A percentile compares a stretch with the other conserved stretches of the same genome.
phyloP scores from a whole-genome alignment of 2,329 filamentous ascomycete genomes.

The Beauveria medogensis region DNA sequence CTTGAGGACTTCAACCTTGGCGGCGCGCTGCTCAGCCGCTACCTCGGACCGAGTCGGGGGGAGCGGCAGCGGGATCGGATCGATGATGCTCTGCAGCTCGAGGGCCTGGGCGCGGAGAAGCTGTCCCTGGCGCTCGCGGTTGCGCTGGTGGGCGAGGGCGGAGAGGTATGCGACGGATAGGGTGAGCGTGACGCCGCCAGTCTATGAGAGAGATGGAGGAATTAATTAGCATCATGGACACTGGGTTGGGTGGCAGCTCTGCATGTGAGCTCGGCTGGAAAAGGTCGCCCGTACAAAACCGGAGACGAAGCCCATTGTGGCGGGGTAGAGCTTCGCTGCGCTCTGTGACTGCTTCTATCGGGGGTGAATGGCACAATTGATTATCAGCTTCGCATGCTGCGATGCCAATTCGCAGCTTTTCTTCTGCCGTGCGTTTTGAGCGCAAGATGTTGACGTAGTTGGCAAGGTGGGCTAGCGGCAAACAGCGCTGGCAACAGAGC shows the following conservation, averaged over 20 bases:
- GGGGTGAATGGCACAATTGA: conserved; percentile 14
- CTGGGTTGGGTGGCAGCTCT: background rate
- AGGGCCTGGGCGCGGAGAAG: conserved; percentile 49
- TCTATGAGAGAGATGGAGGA: conserved; percentile 34
- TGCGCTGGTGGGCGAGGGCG: conserved; percentile 60
- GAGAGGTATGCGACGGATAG: conserved; percentile 66
- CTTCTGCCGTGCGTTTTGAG: conserved; percentile 3
- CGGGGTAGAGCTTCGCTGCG: conserved; percentile 5
- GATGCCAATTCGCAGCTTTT: conserved; percentile 16
- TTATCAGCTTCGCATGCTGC: conserved; percentile 25
- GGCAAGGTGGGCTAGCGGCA: conserved; percentile 7
- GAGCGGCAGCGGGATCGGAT: conserved; percentile 38
- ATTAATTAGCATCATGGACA: background rate
- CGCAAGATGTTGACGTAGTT: conserved; percentile 8
- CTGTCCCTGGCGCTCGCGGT: conserved; percentile 51
- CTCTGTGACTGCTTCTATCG: background rate
- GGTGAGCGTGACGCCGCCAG: conserved; percentile 68
- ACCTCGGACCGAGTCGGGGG: conserved; percentile 43
- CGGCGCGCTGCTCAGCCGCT: conserved; percentile 42
- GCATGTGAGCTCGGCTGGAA: background rate
- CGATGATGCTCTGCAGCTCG: conserved; percentile 44
- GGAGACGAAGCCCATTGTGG: conserved; percentile 61
- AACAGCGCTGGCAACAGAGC: conserved; percentile 11
- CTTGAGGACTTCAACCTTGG: conserved; percentile 60
- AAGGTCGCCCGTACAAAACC: conserved; percentile 55